phyloP scores from a whole-genome alignment of 305 asterid species.

The Fraxinus dipetala region DNA sequence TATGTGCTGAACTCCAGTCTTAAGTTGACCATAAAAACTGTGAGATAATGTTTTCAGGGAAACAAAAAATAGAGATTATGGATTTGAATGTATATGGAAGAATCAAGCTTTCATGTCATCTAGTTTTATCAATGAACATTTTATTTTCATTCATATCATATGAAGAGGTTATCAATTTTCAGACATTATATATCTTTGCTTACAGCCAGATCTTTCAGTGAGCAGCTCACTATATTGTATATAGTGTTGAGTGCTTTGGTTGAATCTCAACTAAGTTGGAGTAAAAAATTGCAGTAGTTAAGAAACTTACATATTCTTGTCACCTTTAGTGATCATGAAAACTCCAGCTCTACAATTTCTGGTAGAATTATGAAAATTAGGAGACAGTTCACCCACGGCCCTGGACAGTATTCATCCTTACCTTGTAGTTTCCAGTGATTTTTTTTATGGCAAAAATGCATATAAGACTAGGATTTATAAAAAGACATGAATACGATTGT shows the following conservation, averaged over 20 bases:
- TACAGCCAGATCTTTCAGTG: background rate
- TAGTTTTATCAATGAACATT: background rate
- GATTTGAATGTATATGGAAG: background rate
- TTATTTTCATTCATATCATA: background rate
- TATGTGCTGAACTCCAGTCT: constrained; percentile 35
- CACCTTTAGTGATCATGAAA: background rate
- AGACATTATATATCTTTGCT: background rate
- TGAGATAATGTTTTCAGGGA: background rate
- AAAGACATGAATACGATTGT: background rate
- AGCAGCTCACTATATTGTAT: background rate
- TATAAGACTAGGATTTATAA: background rate
- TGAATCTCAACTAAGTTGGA: background rate
- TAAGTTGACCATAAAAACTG: constrained; percentile 16
- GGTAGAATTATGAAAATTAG: background rate
- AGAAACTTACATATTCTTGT: background rate
- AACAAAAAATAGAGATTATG: background rate
- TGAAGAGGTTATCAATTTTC: background rate
- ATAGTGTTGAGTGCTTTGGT: background rate
- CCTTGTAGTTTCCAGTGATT: background rate
- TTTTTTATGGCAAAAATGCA: background rate
- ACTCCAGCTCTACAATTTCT: background rate
- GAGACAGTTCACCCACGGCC: background rate
- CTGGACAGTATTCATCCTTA: constrained; percentile 1
- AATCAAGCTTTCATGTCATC: background rate
- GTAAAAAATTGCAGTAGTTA: background rate